Evolutionary conservation across 169 alveolate genomes (phyloP).

Genomic region (Ichthyophthirius multifiliis): DNA sequence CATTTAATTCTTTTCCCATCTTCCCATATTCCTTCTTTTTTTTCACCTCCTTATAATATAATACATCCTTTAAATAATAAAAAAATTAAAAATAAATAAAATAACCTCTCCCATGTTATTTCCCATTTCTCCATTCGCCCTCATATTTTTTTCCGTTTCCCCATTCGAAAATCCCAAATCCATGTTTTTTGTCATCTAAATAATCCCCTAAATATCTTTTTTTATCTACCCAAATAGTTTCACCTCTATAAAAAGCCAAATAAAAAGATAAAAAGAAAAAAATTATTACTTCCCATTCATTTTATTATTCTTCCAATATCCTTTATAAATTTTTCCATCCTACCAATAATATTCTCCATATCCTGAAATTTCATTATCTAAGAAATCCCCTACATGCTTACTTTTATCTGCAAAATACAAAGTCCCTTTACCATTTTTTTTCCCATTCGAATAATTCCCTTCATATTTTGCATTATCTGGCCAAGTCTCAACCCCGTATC

Average conservation of each 20-base stretch:
- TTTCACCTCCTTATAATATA: not conserved
- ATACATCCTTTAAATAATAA: not conserved
- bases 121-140: slow-evolving; percentile 43
- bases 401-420: slow-evolving; percentile 64
- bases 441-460: slow-evolving; percentile 70
- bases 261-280: not conserved
- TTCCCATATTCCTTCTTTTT: slow-evolving; percentile 48
- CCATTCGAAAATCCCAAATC: slow-evolving; percentile 46
- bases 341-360: slow-evolving; percentile 61
- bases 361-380: slow-evolving; percentile 56
- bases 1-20: slow-evolving; percentile 43
- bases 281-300: slow-evolving; percentile 61
- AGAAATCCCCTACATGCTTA: slow-evolving; percentile 55
- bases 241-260: no score
- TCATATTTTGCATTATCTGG: slow-evolving; percentile 72
- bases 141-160: slow-evolving; percentile 34
- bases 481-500: slow-evolving; percentile 89
- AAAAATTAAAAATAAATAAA: not conserved
- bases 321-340: slow-evolving; percentile 63
- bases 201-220: slow-evolving; percentile 40
- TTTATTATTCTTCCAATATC: slow-evolving; percentile 65
- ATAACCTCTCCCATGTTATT: slow-evolving; percentile 33
- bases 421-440: slow-evolving; percentile 64
- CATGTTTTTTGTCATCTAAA: slow-evolving; percentile 47
- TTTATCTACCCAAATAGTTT: slow-evolving; percentile 42